Percentiles rank a stretch among this genome's conserved stretches.
These are phyloP conservation scores for Paracoccidioides lutzii DNA, from an alignment of 2,329 filamentous ascomycete genomes.

Conservation along the genomic window DNA sequence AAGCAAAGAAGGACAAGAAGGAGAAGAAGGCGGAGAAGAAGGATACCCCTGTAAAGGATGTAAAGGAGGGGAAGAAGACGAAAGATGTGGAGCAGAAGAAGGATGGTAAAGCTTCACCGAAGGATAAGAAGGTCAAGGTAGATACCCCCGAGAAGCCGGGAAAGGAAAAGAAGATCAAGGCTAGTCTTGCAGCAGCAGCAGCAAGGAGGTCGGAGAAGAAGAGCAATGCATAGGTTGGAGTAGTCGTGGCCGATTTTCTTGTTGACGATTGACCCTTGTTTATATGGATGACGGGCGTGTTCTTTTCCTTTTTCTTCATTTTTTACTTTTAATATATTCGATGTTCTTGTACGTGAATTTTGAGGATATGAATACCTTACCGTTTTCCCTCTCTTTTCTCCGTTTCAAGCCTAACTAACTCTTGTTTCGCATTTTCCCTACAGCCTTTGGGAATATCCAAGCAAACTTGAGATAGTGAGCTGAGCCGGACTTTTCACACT, in stretches of 20 bases:
- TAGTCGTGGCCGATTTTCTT: not conserved
- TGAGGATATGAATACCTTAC: not conserved
- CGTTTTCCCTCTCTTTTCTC: too few relatives aligned
- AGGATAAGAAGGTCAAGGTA: not conserved
- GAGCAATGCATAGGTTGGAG: constrained; percentile 12
- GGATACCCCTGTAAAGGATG: constrained; percentile 3
- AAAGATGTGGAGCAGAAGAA: not conserved
- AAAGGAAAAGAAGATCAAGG: constrained; percentile 8
- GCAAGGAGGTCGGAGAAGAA: constrained; percentile 9
- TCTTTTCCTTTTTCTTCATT: not conserved
- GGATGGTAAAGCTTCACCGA: not conserved
- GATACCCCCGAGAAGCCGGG: constrained; percentile 4
- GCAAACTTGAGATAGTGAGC: too few relatives aligned
- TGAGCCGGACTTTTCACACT: too few relatives aligned
- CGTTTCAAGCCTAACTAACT: too few relatives aligned
- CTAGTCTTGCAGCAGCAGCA: constrained; percentile 8
- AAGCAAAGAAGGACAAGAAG: constrained; percentile 25
- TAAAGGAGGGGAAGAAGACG: not conserved
- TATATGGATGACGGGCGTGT: not conserved
- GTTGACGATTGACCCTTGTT: too few relatives aligned
- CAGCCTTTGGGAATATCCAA: too few relatives aligned
- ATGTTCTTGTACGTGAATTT: not conserved
- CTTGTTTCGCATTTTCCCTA: too few relatives aligned
- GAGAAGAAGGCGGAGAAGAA: constrained; percentile 19
- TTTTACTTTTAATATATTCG: not conserved